A percentile compares a stretch with the other conserved stretches of the same genome.
Conservation (phyloP, 257 asterid species). For the Solanum chilense region DNA sequence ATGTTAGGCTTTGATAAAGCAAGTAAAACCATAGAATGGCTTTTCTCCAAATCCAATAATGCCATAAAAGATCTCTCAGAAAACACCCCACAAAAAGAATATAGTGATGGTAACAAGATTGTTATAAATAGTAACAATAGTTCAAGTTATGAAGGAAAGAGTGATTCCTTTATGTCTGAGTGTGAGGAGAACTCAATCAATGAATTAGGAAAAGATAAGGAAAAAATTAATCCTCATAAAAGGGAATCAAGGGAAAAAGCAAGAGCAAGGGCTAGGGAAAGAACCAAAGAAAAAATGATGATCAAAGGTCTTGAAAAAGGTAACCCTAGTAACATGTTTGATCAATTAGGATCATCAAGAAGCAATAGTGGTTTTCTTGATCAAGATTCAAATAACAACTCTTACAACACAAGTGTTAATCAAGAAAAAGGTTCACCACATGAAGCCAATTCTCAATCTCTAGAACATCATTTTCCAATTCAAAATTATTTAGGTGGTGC, state of each 20-base stretch:
- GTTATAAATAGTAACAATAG: neutral
- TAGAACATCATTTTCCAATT: slow-evolving; percentile 11
- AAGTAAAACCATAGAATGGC: slow-evolving; percentile 76
- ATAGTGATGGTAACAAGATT: neutral
- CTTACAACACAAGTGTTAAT: slow-evolving; percentile 9
- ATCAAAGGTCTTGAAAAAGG: slow-evolving; percentile 18
- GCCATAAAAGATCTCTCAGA: slow-evolving; percentile 40
- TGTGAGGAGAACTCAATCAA: slow-evolving; percentile 14
- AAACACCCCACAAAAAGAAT: slow-evolving; percentile 9
- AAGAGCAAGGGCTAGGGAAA: slow-evolving; percentile 46
- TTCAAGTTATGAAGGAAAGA: slow-evolving; percentile 6
- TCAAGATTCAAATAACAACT: slow-evolving; percentile 3
- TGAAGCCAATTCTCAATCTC: neutral
- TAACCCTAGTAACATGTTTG: slow-evolving; percentile 11
- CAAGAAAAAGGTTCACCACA: neutral
- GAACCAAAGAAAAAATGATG: slow-evolving; percentile 48
- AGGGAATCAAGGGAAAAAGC: slow-evolving; percentile 33
- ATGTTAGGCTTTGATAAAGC: slow-evolving; percentile 66
- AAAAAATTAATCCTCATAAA: slow-evolving; percentile 1
- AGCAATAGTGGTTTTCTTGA: neutral
- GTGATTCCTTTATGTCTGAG: slow-evolving; percentile 16
- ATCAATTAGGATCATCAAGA: neutral
- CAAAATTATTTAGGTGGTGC: slow-evolving; percentile 30
- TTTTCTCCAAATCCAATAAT: slow-evolving; percentile 39
- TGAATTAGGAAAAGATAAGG: neutral